Base-by-base conservation (phyloP, 2,329 filamentous ascomycete genomes). In the Colletotrichum scovillei region DNA sequence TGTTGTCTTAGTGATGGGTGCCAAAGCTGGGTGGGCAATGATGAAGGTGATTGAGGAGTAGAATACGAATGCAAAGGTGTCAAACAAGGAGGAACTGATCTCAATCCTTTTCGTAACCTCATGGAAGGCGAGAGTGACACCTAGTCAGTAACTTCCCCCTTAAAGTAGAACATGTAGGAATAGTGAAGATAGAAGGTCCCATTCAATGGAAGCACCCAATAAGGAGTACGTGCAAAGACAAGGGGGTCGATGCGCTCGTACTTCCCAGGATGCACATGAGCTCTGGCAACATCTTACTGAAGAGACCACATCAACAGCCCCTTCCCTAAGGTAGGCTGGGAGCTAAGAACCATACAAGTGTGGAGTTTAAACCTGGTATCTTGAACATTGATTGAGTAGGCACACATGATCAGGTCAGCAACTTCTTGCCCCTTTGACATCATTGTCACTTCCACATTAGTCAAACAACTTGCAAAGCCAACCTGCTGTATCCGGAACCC, bases 401-500 rank as follows among this genome's bases (percentile, higher is more conserved):
- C 24, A 49, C 24, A 42, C 53, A 59, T 38, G 35, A 49, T 24
- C 30, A 30, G 24, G 28, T 26, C 28, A 19, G 53, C 59, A 59
- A 63, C 42, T 56, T 67, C 69, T 38, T 63, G 30, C 38, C 60
- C 60, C 60, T 35, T 52, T 52, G 69, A n/a, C 65, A 63, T 52
- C 38, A 24, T 65, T 58, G 38, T 72, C 65, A 65, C 69, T 58
- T 72, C 65, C 69, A 11, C 24, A 69, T 63, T 53, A 63, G 58
- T 64, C 53, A 69, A 69, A 72, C 59, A 69, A 53, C 66, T 52
- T 55, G 59, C 19, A 63, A 69, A 69, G 65, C 65, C 66, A 58
- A 53, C 65, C 58, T 69, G 52, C 53, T 32, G 58, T 69, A 63
- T 32, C 65, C 66, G 59, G 42, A 30, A 72, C 42, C 58, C 49